Evolutionary conservation across 305 asterid genomes (phyloP).

Genomic region (Plantago rigida): DNA sequence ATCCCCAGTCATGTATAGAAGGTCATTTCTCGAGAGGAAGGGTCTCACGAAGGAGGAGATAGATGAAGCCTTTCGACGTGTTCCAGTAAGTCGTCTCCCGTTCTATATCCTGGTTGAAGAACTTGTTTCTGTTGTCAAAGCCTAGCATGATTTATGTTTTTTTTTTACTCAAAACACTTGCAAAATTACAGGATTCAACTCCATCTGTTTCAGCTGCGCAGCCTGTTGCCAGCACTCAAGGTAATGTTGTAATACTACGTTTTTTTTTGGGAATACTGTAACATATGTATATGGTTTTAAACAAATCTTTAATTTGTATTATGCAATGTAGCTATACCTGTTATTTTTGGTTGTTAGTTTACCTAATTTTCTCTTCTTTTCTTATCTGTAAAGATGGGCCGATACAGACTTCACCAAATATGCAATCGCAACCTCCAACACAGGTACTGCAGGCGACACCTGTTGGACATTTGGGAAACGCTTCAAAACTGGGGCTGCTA

Average conservation of each 20-base stretch:
- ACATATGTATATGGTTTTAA: not conserved
- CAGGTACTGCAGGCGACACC: constrained; percentile 47
- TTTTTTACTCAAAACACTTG: constrained; percentile 13
- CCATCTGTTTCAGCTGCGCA: constrained; percentile 52
- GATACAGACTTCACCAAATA: constrained; percentile 41
- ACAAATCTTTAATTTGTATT: not conserved
- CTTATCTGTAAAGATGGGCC: constrained; percentile 44
- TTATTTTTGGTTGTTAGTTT: constrained; percentile 1
- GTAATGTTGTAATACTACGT: constrained; percentile 30
- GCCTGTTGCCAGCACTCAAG: constrained; percentile 47
- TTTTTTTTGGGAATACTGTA: constrained; percentile 6
- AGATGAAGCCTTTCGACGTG: constrained; percentile 90
- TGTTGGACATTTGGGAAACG: constrained; percentile 33
- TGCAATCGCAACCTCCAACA: constrained; percentile 42
- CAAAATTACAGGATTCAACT: constrained; percentile 54
- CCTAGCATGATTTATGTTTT: constrained; percentile 5
- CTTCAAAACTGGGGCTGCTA: constrained; percentile 41
- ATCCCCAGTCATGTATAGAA: constrained; percentile 80
- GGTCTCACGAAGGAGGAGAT: constrained; percentile 98
- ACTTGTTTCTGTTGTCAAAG: constrained; percentile 7
- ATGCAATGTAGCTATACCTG: not conserved
- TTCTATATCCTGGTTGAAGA: constrained; percentile 14
- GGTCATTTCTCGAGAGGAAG: constrained; percentile 95
- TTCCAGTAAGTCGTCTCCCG: constrained; percentile 54
- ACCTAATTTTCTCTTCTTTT: constrained; percentile 22